Base-by-base conservation (phyloP, 1,139 yeast species). In the Tardiomyces depauwii region DNA sequence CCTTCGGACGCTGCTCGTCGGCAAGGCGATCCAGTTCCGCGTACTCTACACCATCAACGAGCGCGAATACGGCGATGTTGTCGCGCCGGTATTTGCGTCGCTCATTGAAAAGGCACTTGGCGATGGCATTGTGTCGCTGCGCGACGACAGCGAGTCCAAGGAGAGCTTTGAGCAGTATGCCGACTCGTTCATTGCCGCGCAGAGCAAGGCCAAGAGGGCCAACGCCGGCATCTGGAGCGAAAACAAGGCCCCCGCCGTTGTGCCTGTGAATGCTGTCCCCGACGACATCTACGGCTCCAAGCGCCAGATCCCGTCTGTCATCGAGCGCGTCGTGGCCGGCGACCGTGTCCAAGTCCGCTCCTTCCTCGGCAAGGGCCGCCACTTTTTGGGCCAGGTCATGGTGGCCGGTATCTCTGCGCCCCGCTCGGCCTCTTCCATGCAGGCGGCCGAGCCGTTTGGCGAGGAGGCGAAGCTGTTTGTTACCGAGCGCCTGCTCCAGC, bases 331-430 rank as follows among this genome's bases (percentile, higher is more conserved):
- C 19, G 72, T 85, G 49, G 71, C 82, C 53, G 95, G 95, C 44
- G 95, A 87, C 63, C 68, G 95, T 46, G 63, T 84, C 38, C 66
- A 81, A 46, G 75, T 77, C 40, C 70, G 94, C 50, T 57, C 63
- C 4, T 59, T 83, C 45, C 53, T 82, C 49, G 59, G 72, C 44
- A 60, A 71, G 47, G 65, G 68, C 43, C 57, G 57, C 21, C 73
- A 69, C 49, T 65, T 54, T 44, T 71, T 76, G 21, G 68, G 80
- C 21, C 78, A 83, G 10, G 73, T 81, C 23, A 63, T 82, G 44
- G 66, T 87, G 52, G 94, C 93, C 1, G 95, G 93, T 44, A 67
- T 84, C 49, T 76, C 76, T 55, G 61, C 81, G 28, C 94, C 94
- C 44, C 72, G 93, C 62, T 77, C 88, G 1, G 67, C 63, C 13